Evolutionary conservation across 2,329 filamentous ascomycete genomes (phyloP), one percentile per base, ranked within the genome.

Genomic region (Nothopassalora personata): DNA sequence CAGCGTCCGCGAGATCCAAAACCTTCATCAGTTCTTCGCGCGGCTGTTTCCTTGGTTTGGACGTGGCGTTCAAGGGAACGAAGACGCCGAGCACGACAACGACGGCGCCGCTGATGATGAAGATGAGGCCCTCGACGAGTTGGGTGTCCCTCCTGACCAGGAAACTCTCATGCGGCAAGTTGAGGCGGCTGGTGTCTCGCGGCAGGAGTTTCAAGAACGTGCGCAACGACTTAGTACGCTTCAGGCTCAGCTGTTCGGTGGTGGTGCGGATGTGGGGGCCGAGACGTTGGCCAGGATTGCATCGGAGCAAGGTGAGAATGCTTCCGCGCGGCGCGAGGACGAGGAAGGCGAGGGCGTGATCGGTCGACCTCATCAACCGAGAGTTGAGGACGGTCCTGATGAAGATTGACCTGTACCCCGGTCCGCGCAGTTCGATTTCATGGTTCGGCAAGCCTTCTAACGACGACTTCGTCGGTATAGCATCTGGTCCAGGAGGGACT

Each of bases 1-100:
- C 23, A 65, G 59, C 51, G 59, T 67, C 10, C 61, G 64, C 48
- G 69, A 71, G 33, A 64, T 71, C 9, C 63, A 68, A 49, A 61
- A 61, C 18, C 62, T 72, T 5, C 63, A 67, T 19, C 57, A 57
- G 19, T 71, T 71, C 59, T 72, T 71, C 56, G 49, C 64, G 1
- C 60, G 66, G 7, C 60, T 71, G 1, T 71, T 71, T 52, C 69
- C 70, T 0, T 70, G 70, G 68, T 68, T 69, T 54, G 60, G 62
- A 59, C 50, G 53, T 54, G 49, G 49, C n/a, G 30, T 27, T 58
- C 58, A 18, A 54, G 39, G 46, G 4, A 54, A 46, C n/a, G 56
- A 49, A 19, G 52, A 53, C 3, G 56, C 53, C 11, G 54, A 54
- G n/a, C 57, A 47, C 50, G 62, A 33, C 5, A 39, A 54, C 4